Evolutionary conservation across 176 grass and related monocot genomes (phyloP).

Genomic region (Bromus sterilis): DNA sequence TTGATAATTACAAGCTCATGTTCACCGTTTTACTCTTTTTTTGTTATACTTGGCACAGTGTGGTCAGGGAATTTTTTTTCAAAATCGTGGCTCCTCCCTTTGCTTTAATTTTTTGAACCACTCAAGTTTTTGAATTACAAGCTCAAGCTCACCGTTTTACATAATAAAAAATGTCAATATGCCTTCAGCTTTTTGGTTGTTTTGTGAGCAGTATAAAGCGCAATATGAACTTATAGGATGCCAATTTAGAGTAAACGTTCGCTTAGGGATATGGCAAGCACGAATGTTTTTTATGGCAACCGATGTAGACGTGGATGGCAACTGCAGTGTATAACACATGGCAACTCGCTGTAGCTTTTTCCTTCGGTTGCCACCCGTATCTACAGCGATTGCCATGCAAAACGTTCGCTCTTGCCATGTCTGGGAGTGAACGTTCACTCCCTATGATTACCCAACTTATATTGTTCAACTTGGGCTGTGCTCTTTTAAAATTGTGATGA

Average conservation of each 20-base stretch:
- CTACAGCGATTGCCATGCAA: too few relatives aligned
- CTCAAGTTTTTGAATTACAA: neutral
- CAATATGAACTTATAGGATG: neutral
- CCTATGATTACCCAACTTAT: too few relatives aligned
- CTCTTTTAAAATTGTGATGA: neutral
- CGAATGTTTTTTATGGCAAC: too few relatives aligned
- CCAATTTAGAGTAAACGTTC: too few relatives aligned
- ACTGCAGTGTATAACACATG: too few relatives aligned
- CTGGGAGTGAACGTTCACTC: too few relatives aligned
- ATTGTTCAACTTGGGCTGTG: neutral
- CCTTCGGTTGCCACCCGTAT: too few relatives aligned
- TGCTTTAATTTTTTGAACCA: neutral
- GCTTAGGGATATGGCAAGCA: too few relatives aligned
- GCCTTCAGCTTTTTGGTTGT: neutral
- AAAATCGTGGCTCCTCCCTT: neutral
- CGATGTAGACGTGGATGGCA: too few relatives aligned
- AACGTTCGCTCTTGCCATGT: too few relatives aligned
- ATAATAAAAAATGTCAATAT: neutral
- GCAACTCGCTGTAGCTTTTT: too few relatives aligned
- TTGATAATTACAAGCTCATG: neutral
- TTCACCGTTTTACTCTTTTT: neutral
- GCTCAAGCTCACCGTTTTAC: neutral
- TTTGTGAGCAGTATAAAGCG: neutral
- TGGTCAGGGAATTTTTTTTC: too few relatives aligned
- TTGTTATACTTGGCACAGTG: neutral